phyloP scores from a whole-genome alignment of 148 eudicot species.

The Vaccinium corymbosum region DNA sequence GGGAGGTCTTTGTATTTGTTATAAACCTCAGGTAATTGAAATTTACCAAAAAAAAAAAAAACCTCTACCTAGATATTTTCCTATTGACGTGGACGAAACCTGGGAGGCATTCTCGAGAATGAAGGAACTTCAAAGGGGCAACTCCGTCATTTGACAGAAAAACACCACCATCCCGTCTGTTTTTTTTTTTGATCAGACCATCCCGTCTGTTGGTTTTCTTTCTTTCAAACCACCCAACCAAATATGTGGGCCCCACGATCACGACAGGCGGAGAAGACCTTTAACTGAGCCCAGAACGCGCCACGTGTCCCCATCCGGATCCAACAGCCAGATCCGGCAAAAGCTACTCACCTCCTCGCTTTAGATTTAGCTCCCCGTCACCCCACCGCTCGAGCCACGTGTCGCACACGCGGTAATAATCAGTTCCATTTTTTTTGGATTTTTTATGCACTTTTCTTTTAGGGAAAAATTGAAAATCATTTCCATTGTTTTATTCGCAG shows the following conservation, averaged over 20 bases:
- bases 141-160: neutral
- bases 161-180: neutral
- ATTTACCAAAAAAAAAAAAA: no score
- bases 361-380: conserved; percentile 45
- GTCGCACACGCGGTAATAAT: conserved; percentile 6
- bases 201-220: neutral
- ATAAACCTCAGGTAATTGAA: no score
- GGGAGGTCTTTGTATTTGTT: no score
- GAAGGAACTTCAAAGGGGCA: neutral
- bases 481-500: no score
- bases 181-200: no score
- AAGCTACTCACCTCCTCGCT: conserved; percentile 24
- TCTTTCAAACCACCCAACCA: neutral
- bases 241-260: neutral
- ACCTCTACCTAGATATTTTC: neutral
- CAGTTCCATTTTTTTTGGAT: neutral
- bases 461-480: no score
- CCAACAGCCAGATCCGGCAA: conserved; percentile 32
- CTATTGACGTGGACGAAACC: neutral
- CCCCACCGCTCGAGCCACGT: conserved; percentile 9
- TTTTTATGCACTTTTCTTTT: no score
- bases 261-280: conserved; percentile 17
- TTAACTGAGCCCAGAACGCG: conserved; percentile 31
- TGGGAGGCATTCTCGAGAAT: neutral
- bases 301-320: conserved; percentile 62